Conservation (phyloP, 371 early-diverging fungal species). For the Actinomortierella wolfii region DNA sequence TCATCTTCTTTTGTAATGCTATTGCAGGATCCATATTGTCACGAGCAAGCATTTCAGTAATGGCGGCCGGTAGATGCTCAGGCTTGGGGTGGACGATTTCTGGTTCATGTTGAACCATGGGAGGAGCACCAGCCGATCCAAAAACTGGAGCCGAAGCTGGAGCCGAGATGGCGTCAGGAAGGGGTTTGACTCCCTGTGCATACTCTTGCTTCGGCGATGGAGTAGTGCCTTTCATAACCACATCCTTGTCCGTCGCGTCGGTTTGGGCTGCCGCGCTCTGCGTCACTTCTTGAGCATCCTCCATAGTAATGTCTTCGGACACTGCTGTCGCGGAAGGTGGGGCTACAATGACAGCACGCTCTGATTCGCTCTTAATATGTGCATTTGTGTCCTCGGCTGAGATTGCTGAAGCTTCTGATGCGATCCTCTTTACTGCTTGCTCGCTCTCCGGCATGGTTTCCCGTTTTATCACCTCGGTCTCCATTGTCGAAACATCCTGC, state of each 20-base stretch:
- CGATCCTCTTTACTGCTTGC: neutral
- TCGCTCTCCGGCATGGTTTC: neutral
- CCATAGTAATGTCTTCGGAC: slow-evolving; percentile 12
- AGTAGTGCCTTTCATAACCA: neutral
- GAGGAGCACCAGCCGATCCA: slow-evolving; percentile 2
- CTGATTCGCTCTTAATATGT: neutral
- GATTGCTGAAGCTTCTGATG: neutral
- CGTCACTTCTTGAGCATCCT: neutral
- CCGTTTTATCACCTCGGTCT: neutral
- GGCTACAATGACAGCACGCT: no score
- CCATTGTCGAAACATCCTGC: neutral
- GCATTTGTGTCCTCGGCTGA: neutral
- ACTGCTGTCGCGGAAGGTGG: neutral
- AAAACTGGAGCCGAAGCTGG: slow-evolving; percentile 12
- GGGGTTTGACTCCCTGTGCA: neutral
- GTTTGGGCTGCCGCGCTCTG: neutral
- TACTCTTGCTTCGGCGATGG: neutral
- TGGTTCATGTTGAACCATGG: no score
- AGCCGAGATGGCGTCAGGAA: neutral
- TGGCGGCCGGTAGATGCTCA: no score
- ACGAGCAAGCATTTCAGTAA: no score
- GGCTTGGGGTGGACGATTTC: no score
- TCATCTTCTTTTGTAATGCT: slow-evolving; percentile 14
- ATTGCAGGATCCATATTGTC: no score
- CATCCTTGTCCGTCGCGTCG: neutral